These are phyloP conservation scores for Calonectria leucothoes DNA, from an alignment of 2,329 filamentous ascomycete genomes.

Conservation along the genomic window DNA sequence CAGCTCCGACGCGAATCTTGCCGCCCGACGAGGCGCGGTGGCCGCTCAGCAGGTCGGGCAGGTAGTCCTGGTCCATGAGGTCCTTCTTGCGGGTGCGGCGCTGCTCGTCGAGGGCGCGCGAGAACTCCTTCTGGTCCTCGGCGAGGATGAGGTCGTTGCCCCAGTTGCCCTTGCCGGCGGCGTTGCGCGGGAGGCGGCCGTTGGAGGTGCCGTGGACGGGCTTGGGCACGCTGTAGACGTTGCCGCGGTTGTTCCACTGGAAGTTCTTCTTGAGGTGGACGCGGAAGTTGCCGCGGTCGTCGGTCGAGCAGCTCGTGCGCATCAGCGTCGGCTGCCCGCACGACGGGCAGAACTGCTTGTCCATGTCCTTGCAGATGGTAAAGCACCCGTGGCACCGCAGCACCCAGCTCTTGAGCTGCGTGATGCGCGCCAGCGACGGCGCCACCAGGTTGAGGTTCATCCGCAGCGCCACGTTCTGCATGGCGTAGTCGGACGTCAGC, in stretches of 20 bases:
- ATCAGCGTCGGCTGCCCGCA: constrained; percentile 91
- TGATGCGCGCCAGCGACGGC: constrained; percentile 81
- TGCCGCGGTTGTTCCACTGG: constrained; percentile 94
- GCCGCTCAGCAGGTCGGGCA: constrained; percentile 87
- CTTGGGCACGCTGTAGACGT: constrained; percentile 93
- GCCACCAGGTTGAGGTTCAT: constrained; percentile 95
- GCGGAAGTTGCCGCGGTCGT: constrained; percentile 81
- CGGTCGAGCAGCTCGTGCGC: constrained; percentile 86
- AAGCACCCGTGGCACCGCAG: constrained; percentile 96
- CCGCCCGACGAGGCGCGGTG: constrained; percentile 74
- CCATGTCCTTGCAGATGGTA: constrained; percentile 83
- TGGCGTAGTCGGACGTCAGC: constrained; percentile 94
- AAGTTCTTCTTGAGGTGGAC: constrained; percentile 94
- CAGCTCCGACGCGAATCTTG: constrained; percentile 84
- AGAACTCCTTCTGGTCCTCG: constrained; percentile 96
- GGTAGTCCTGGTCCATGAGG: constrained; percentile 94
- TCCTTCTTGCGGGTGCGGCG: constrained; percentile 78
- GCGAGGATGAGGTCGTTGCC: constrained; percentile 85
- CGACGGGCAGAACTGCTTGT: constrained; percentile 89
- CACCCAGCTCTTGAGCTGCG: constrained; percentile 87
- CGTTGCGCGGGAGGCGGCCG: constrained; percentile 75
- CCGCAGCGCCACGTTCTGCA: constrained; percentile 96
- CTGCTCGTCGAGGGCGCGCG: constrained; percentile 71
- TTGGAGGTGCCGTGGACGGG: constrained; percentile 84
- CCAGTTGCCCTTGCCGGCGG: constrained; percentile 89